These are phyloP conservation scores for Epicoccum nigrum DNA, from an alignment of 2,329 filamentous ascomycete genomes.

Conservation along the genomic window DNA sequence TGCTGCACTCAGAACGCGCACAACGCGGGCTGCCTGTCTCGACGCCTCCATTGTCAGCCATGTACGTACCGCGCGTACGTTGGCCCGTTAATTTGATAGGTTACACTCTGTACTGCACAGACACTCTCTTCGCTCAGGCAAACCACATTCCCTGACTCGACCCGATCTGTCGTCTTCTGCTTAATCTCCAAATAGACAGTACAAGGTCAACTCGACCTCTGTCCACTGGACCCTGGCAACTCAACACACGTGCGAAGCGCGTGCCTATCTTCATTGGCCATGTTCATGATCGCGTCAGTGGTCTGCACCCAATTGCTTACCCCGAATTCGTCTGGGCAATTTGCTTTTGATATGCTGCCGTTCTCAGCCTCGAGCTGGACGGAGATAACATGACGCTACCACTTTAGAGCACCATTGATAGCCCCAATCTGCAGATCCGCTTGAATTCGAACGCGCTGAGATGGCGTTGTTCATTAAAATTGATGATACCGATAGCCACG, in stretches of 20 bases:
- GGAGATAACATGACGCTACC: conserved; percentile 9
- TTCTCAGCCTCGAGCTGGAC: conserved; percentile 2
- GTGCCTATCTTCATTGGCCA: not conserved
- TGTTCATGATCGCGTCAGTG: not conserved
- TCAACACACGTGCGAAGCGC: conserved; percentile 2
- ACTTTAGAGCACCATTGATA: not conserved
- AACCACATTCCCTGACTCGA: not conserved
- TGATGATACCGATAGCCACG: not conserved
- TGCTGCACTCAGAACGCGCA: not conserved
- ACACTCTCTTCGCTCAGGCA: not conserved
- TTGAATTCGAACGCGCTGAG: not conserved
- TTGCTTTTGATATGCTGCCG: conserved; percentile 4
- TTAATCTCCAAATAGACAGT: not conserved
- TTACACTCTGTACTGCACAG: not conserved
- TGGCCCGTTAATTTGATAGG: not conserved
- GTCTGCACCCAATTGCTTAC: not conserved
- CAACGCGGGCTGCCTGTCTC: not conserved
- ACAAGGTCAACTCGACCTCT: not conserved
- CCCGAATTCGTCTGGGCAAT: not conserved
- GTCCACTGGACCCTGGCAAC: not conserved
- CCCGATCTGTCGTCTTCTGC: not conserved
- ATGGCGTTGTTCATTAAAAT: conserved; percentile 9
- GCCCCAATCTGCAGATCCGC: not conserved
- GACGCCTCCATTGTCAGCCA: not conserved
- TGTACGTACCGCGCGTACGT: not conserved